phyloP scores from a whole-genome alignment of 257 asterid species.

The Linderniella brevidens region DNA sequence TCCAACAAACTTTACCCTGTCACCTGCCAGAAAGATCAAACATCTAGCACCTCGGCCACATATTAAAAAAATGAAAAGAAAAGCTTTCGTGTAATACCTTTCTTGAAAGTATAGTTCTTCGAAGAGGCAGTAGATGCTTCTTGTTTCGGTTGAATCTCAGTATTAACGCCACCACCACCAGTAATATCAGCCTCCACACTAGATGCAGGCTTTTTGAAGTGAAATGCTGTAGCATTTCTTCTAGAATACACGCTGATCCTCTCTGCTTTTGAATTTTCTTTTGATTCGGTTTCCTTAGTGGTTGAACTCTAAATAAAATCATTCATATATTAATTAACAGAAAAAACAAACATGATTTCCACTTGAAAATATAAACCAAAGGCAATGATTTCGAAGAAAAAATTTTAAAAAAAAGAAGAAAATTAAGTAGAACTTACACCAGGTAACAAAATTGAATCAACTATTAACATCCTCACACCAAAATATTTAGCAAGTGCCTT shows the following conservation, averaged over 20 bases:
- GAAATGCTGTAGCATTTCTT: constrained; percentile 36
- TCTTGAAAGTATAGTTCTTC: constrained; percentile 20
- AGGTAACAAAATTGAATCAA: constrained; percentile 48
- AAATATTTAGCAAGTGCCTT: constrained; percentile 76
- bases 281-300: constrained; percentile 48
- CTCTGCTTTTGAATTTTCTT: constrained; percentile 55
- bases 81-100: neutral
- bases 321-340: neutral
- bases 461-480: constrained; percentile 75
- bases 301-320: constrained; percentile 38
- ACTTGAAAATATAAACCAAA: neutral
- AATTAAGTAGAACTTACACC: constrained; percentile 31
- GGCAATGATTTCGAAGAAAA: no score
- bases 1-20: constrained; percentile 64
- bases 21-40: constrained; percentile 30
- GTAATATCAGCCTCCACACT: constrained; percentile 63
- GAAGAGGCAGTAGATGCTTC: constrained; percentile 76
- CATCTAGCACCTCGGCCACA: neutral
- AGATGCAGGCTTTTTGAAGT: constrained; percentile 58
- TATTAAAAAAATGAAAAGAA: constrained; percentile 5
- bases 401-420: constrained; percentile 3
- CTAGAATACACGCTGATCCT: constrained; percentile 45
- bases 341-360: neutral
- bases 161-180: constrained; percentile 34
- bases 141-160: constrained; percentile 62